phyloP scores from a whole-genome alignment of 2,329 filamentous ascomycete species.

The Sclerotinia glacialis region DNA sequence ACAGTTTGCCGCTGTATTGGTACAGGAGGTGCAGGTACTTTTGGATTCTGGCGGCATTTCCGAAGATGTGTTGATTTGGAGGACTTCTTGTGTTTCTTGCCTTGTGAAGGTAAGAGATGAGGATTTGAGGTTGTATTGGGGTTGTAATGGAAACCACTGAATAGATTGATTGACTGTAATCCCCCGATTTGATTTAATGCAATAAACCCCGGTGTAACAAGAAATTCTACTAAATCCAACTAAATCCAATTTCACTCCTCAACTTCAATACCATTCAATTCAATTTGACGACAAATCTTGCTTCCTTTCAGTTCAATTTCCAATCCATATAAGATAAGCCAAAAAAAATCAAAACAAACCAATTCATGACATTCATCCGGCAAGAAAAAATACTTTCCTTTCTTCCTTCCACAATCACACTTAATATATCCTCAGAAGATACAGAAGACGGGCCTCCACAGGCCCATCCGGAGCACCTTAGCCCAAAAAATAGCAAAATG shows the following conservation, averaged over 20 bases:
- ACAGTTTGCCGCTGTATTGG: not conserved
- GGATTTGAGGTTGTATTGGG: not conserved
- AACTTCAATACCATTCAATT: not conserved
- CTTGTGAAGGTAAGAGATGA: not conserved
- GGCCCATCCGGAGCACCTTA: not conserved
- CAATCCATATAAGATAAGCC: not conserved
- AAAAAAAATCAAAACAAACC: not conserved
- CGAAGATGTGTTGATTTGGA: not conserved
- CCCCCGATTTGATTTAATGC: not conserved
- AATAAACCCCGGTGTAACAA: not conserved
- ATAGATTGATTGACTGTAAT: not conserved
- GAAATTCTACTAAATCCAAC: not conserved
- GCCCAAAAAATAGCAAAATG: not conserved
- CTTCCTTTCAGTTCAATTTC: not conserved
- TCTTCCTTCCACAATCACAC: too few relatives aligned
- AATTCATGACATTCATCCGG: not conserved
- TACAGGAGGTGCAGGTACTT: conserved; percentile 4
- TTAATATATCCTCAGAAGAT: not conserved
- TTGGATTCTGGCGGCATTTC: conserved; percentile 12
- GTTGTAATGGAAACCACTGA: not conserved
- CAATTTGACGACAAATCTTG: not conserved
- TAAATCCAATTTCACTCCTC: not conserved
- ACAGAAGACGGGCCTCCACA: not conserved
- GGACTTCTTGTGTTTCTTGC: not conserved
- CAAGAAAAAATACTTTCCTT: too few relatives aligned